Base-by-base conservation (phyloP, 2,329 filamentous ascomycete genomes). In the Alternaria brassicae region DNA sequence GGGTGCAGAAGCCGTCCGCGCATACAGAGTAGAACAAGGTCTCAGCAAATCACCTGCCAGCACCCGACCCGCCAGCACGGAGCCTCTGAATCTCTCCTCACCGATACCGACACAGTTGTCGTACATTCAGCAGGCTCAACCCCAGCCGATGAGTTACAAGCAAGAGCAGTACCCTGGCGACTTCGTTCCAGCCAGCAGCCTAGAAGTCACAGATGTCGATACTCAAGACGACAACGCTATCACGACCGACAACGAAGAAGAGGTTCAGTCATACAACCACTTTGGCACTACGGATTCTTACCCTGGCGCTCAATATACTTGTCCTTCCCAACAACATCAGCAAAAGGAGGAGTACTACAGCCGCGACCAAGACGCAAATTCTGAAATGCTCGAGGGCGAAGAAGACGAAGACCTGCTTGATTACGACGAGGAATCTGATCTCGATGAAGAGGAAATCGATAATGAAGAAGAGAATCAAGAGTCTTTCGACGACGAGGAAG, bases 1-100 rank as follows among this genome's bases (percentile, higher is more conserved):
- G 49, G 74, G 74, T 4, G 55, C 65, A 1, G 72, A 74, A 17
- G 75, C 74, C 0, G 63, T 75, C n/a, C 66, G 62, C 5, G 69
- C 70, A 2, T 76, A 72, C 32, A 65, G 68, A 4, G 49, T 63
- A 9, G 58, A 71, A 48, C 61, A 68, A 21, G 56, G 57, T 13
- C 49, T 67, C 40, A 64, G 62, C 42, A 62, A 63, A 10, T 69
- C 68, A 8, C 60, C 62, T 6, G 51, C 60, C 2, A 63, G 59
- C 42, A 56, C 61, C 6, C 63, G 64, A 8, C 58, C 63, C 12
- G 56, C 47, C n/a, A 67, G 59, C 40, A 63, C 30, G 10, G 66
- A 72, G 48, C 65, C 69, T n/a, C 44, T 73, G 13, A 49, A 56
- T 8, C 23, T 72, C 3, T 71, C 69, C 0, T 73, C 69, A 1